Base-by-base conservation (phyloP, 164 flowering plant genomes). In the Tetracentron sinense region DNA sequence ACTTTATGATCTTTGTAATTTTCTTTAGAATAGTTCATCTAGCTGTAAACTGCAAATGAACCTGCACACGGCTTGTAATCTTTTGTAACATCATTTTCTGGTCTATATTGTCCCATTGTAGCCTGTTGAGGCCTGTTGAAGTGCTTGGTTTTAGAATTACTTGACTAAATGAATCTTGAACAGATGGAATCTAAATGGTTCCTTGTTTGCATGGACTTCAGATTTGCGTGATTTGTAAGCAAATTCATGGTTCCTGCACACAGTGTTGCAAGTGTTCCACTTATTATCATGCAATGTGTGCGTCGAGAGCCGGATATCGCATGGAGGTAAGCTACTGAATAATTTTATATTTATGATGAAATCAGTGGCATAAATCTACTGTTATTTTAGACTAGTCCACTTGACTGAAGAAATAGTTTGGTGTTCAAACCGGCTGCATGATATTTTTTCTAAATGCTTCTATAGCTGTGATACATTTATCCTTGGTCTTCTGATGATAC, bases 221-320 rank as follows among this genome's bases (percentile, higher is more conserved):
- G 97, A 85, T 82, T 42, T 94, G 99, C 67, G 93, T 86, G 30
- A 84, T 94, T 56, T 94, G 99, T 72, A 86, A 91, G 70, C 99
- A 94, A 82, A 82, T 83, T 68, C 97, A 94, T 79, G 99, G 99
- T 72, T 88, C 97, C 12, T 94, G 99, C 76, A 88, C 87, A 44
- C 95, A 89, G 35, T 94, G 99, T 77, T 76, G 82, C 83, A 91
- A 85, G 79, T 94, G 99, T 73, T 81, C 92, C 31, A 94, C 97
- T 38, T 84, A 84, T 70, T 94, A 80, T 69, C 99, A 94, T 82
- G 96, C 96, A 49, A 94, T 82, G 90, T 94, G 99, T 81, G 99
- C 99, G 38, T 91, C 97, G 74, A 82, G 96, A 68, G 99, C 99
- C 19, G 99, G 96, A 7, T 91, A 87, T 62, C 84, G 88, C 38